Evolutionary conservation across 176 grass and related monocot species (phyloP), one percentile per base, ranked within the genome.

Genomic region (Cenchrus purpureus): DNA sequence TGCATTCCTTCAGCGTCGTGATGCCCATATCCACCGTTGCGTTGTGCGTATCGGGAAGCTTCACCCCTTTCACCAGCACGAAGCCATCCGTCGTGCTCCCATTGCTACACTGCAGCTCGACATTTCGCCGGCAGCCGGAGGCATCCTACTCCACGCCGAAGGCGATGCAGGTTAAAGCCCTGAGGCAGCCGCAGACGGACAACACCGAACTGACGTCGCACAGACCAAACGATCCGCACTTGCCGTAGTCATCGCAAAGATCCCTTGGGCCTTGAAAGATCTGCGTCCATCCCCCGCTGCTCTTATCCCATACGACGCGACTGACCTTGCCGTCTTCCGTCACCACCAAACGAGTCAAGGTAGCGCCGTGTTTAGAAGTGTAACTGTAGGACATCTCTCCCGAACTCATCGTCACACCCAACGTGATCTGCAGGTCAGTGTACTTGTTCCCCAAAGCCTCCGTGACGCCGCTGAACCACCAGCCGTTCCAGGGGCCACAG

Each of bases 201-300:
- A 8, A 5, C 28, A 65, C 51, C 9, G 83, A 79, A 13, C 6
- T 32, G 59, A 32, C 80, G 75, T 90, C 61, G 34, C 92, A 94
- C 43, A 87, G 64, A 0, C 89, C 87, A 70, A 87, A 92, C 15
- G 77, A 13, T 19, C 92, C 90, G 63, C 92, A 94, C 14, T 19
- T 73, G 1, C 76, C 75, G 5, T 86, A 88, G 42, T 1, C 1
- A 34, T 90, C 93, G 62, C 93, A 95, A 15, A 29, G 0, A 31
- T 88, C 86, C 1, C 73, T 63, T 0, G 86, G 66, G 0, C 86
- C 86, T 54, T 19, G 8, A 54, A 63, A 88, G 31, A 32, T 45
- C 15, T 5, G 1, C 10, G 8, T 1, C 78, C 83, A 86, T 1
- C 5, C 2, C 44, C 32, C 15, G 15, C 11, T 13, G 9, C 43